Conservation (phyloP, 768 basidiomycete genomes). For the Nidularia pulvinata region DNA sequence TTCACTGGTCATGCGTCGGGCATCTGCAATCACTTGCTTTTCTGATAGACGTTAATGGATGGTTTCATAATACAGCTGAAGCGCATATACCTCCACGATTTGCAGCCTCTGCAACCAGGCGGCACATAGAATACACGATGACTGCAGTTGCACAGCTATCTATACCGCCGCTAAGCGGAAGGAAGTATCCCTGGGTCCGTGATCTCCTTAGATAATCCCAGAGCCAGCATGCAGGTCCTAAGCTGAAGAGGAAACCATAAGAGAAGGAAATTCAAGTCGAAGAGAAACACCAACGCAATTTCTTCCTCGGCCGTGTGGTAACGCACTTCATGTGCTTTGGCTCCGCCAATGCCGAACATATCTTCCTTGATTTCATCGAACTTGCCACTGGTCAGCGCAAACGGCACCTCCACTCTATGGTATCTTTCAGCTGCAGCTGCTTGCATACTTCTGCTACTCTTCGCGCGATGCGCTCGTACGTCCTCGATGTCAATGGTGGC, state of each 20-base stretch:
- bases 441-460: constrained; percentile 87
- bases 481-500: constrained; percentile 98
- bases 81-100: constrained; percentile 58
- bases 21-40: constrained; percentile 87
- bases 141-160: constrained; percentile 97
- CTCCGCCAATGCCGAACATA: constrained; percentile 32
- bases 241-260: constrained; percentile 35
- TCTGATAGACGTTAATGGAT: constrained; percentile 37
- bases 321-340: constrained; percentile 44
- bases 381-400: constrained; percentile 76
- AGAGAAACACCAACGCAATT: constrained; percentile 75
- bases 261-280: neutral
- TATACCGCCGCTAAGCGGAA: constrained; percentile 95
- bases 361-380: constrained; percentile 60
- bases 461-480: constrained; percentile 86
- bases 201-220: constrained; percentile 99
- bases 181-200: constrained; percentile 91
- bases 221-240: constrained; percentile 99
- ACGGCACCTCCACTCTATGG: constrained; percentile 79
- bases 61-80: neutral
- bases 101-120: constrained; percentile 83
- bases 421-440: constrained; percentile 78
- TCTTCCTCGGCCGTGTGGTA: constrained; percentile 95
- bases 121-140: constrained; percentile 97
- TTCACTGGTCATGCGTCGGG: constrained; percentile 87